These are phyloP conservation scores for Penicillium coprophilum DNA, from an alignment of 495 filamentous ascomycete species.

Conservation along the genomic window DNA sequence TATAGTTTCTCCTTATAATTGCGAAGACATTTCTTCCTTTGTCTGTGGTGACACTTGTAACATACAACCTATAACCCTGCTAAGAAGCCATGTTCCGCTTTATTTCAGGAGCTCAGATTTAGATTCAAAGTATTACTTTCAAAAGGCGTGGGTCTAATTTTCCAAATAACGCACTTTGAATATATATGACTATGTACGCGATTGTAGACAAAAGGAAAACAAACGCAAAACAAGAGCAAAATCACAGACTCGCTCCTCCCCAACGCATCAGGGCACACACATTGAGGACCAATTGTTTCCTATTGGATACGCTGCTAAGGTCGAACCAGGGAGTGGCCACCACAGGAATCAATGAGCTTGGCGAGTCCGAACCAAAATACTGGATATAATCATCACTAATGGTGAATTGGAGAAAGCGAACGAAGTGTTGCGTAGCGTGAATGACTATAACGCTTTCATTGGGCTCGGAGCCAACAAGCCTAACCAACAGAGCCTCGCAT, in stretches of 20 bases:
- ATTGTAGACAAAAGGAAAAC: no score
- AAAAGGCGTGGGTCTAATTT: not conserved
- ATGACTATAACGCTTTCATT: slow-evolving; percentile 16
- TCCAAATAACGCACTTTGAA: not conserved
- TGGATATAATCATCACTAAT: slow-evolving; percentile 17
- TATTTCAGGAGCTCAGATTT: no score
- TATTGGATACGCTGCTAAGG: slow-evolving; percentile 8
- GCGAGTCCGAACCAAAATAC: slow-evolving; percentile 10
- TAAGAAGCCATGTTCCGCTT: no score
- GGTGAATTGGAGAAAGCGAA: slow-evolving; percentile 24
- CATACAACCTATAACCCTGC: no score
- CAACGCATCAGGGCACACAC: slow-evolving; percentile 20
- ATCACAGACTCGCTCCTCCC: not conserved
- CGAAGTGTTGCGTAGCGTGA: slow-evolving; percentile 22
- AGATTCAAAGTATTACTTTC: not conserved
- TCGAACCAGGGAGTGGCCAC: slow-evolving; percentile 23
- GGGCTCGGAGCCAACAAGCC: not conserved
- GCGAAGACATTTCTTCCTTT: no score
- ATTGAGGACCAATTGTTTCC: slow-evolving; percentile 12
- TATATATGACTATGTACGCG: not conserved
- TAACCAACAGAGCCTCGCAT: not conserved
- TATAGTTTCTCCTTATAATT: no score
- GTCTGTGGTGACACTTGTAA: no score
- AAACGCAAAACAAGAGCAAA: not conserved
- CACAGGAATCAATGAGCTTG: slow-evolving; percentile 3